phyloP scores from a whole-genome alignment of 352 stramenopile species.

The Globisporangium iwayamae region DNA sequence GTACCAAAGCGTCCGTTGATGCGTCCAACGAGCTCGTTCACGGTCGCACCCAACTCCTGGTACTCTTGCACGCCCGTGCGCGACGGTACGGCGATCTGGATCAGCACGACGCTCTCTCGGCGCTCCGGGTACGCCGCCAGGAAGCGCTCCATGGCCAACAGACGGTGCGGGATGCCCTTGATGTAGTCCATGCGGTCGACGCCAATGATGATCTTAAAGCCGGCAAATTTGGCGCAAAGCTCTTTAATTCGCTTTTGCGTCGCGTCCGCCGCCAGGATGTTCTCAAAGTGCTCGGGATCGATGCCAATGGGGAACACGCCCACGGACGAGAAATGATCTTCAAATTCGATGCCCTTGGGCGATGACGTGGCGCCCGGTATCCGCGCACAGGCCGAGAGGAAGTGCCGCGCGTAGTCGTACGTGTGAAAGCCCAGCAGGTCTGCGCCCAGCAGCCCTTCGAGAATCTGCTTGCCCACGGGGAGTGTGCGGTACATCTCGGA shows the following conservation, averaged over 20 bases:
- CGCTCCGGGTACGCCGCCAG: slow-evolving; percentile 63
- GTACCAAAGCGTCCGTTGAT: slow-evolving; percentile 89
- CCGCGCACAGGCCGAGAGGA: slow-evolving; percentile 76
- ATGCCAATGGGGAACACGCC: slow-evolving; percentile 88
- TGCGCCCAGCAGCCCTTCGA: slow-evolving; percentile 73
- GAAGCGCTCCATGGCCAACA: slow-evolving; percentile 85
- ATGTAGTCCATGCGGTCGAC: slow-evolving; percentile 86
- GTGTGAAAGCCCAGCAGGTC: slow-evolving; percentile 87
- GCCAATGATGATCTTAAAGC: slow-evolving; percentile 80
- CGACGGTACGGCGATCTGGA: slow-evolving; percentile 94
- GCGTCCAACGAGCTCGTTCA: slow-evolving; percentile 87
- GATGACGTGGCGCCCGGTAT: slow-evolving; percentile 64
- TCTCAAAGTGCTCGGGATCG: slow-evolving; percentile 75
- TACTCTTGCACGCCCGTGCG: slow-evolving; percentile 53
- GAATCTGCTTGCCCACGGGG: slow-evolving; percentile 67
- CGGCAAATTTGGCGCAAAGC: slow-evolving; percentile 62
- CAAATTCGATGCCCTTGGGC: slow-evolving; percentile 61
- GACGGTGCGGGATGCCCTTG: slow-evolving; percentile 88
- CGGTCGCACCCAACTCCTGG: slow-evolving; percentile 60
- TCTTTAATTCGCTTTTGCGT: slow-evolving; percentile 67
- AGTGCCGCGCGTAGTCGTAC: slow-evolving; percentile 88
- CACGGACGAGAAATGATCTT: slow-evolving; percentile 84
- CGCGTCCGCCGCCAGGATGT: slow-evolving; percentile 38
- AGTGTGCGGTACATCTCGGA: slow-evolving; percentile 84
- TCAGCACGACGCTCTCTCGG: slow-evolving; percentile 93